Base-by-base conservation (phyloP, 2,329 filamentous ascomycete species). In the Phialocephala subalpina region DNA sequence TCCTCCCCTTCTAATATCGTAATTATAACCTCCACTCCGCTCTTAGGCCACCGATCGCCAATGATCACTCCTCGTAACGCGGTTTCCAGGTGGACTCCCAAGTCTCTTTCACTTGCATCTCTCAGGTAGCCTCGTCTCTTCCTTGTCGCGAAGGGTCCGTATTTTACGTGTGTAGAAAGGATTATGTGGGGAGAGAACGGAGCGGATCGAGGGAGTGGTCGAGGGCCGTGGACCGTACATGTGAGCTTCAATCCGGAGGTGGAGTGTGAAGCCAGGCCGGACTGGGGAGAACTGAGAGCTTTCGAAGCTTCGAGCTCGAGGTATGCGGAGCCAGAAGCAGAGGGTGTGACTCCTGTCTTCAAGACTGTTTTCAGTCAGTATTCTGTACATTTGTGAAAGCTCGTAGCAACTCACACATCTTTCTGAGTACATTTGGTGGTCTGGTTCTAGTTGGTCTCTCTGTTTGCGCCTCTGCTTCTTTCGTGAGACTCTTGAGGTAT, bases 21-120 rank as follows among this genome's bases (percentile, higher is more conserved):
- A 58, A 99, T 89, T 20, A 97, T 90, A 47, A 99, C 90, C 77
- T 99, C 96, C n/a, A 97, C 90, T 53, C 93, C 94, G 77, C 93
- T 97, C 83, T 99, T 99, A n/a, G 96, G 96, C 93, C 95, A 99
- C 65, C 95, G 86, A 77, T 97, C 94, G 16, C 93, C 94, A 75
- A 98, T 95, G 59, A 98, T 89, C 8, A 93, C 92, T 0, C 95
- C 95, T 38, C 94, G 87, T 59, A 99, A 83, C 29, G 96, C 94
- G 18, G 93, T 95, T 79, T 98, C 94, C 2, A 99, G 83, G 77
- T 98, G 95, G 12, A 94, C 91, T 14, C 93, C 93, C 1, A 99
- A 84, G 76, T 99, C 96, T 59, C 94, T 87, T 81, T 99, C 96
- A 68, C 86, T 90, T 18, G 90, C 85, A 77, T 98, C 95, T 56